Evolutionary conservation across 768 basidiomycete genomes (phyloP), one percentile per base, ranked within the genome.

Genomic region (Tricholoma saponaceum): DNA sequence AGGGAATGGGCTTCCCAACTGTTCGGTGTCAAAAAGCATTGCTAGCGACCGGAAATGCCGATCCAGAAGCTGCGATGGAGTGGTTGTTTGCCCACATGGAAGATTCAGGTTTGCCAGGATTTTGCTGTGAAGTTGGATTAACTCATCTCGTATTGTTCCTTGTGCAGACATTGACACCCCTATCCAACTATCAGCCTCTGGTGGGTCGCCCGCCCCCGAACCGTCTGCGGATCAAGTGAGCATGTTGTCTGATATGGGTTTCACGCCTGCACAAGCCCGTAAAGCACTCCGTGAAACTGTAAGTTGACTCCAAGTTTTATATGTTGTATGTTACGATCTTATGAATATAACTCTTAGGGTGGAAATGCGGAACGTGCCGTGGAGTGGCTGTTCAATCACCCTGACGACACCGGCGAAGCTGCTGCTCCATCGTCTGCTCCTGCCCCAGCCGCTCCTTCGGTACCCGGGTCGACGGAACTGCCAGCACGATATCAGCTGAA

Each of bases 81-180:
- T 99, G 96, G 96, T 71, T 99, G 41, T 96, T 98, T 66, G 79
- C 71, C 44, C 96, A 98, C 69, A 92, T 95, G 91, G 95, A 98
- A 0, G 96, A 98, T 70, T 78, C 92, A 12, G 92, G 94, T 92
- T 37, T 58, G 23, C 30, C 13, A 5, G 22, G 41, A 25, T 35
- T 22, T 49, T 5, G 16, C 37, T 22, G n/a, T 35, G 46, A 14
- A 51, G 25, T 46, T 2, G 39, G 37, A 6, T 49, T 37, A 12
- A 35, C 28, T 54, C 1, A 25, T 18, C 49, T 41, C 39, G 37
- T 18, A 2, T 49, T 56, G 5, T 8, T 16, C 33, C 12, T 14
- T 5, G 30, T 30, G 28, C 64, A 95, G 95, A 95, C 67, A 95
- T 98, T 66, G 95, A 98, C 69, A 79, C 76, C 0, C 95, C 93